Evolutionary conservation across 164 flowering plant genomes (phyloP), one percentile per base, ranked within the genome.

Genomic region (Sextonia rubra): DNA sequence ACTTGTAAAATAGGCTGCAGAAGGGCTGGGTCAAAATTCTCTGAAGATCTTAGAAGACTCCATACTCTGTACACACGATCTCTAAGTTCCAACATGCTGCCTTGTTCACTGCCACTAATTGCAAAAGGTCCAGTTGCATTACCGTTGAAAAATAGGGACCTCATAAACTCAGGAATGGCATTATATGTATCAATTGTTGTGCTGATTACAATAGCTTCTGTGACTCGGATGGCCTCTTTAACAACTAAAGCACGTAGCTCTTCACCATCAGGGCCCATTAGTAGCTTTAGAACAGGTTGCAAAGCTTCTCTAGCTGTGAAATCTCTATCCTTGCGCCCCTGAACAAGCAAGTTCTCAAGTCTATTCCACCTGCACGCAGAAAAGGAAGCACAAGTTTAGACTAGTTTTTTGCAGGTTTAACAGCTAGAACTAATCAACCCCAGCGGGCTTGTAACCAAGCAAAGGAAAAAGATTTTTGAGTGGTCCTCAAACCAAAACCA

Each of bases 1-100:
- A 92, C 99, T 89, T 91, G 98, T 74, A 95, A 68, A 79, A 95
- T 82, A 48, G 99, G 99, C 79, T 81, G 98, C 82, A 95, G 77
- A 75, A 89, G 73, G 60, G 91, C 64, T 56, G 99, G 98, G 80
- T 92, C 96, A 75, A 92, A 91, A 79, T 80, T 83, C 64, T 90
- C 85, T 17, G 98, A 89, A 58, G 95, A 80, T 63, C 73, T 86
- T 37, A 92, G 67, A 75, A 92, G 94, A 7, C 77, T 81, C 99
- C 98, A 92, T 79, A 92, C 84, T 79, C 97, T 86, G 15, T 81
- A 68, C 22, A 95, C 93, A 79, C 85, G 97, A 52, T 83, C 90
- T 77, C 99, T 87, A 80, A 95, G 97, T 72, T 83, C 85, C 69
- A 92, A 47, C 88, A 92, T 81, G 77, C 80, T 86, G 81, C 83